Conservation (phyloP, 768 basidiomycete genomes). For the Mrakia hoshinonis region DNA sequence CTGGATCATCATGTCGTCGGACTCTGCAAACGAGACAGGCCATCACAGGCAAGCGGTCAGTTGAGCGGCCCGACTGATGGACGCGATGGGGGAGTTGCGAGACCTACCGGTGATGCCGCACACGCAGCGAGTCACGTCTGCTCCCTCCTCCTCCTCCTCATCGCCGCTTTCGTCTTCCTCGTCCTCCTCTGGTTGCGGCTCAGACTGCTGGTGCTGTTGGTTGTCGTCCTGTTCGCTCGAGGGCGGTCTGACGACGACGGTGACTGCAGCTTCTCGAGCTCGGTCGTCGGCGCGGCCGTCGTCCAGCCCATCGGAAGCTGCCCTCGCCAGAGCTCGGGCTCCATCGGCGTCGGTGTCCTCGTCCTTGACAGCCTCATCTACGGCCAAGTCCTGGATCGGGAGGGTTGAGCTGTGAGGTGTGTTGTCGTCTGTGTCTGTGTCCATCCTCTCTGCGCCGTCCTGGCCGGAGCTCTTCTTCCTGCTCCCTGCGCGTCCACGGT, state of each 20-base stretch:
- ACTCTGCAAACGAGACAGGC: slow-evolving; percentile 44
- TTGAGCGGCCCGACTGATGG: background rate
- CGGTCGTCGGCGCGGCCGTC: background rate
- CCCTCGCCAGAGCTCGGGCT: background rate
- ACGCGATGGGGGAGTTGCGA: background rate
- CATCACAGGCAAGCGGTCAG: background rate
- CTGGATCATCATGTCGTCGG: slow-evolving; percentile 91
- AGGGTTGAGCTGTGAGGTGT: background rate
- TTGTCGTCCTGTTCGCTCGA: background rate
- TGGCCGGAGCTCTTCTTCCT: slow-evolving; percentile 22
- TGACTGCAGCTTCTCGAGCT: background rate
- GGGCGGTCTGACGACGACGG: background rate
- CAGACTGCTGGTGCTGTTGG: background rate
- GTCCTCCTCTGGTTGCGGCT: slow-evolving; percentile 7
- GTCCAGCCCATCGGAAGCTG: background rate
- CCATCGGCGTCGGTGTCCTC: background rate
- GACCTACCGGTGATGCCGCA: slow-evolving; percentile 31
- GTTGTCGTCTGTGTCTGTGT: background rate
- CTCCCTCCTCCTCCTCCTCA: slow-evolving; percentile 27
- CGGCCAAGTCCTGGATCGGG: background rate
- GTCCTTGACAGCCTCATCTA: background rate
- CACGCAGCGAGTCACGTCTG: slow-evolving; percentile 30
- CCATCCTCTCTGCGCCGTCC: background rate
- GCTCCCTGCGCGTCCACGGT: background rate
- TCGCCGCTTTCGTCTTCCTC: slow-evolving; percentile 27